Evolutionary conservation across 2,329 filamentous ascomycete genomes (phyloP).

Genomic region (Orbilia brochopaga): DNA sequence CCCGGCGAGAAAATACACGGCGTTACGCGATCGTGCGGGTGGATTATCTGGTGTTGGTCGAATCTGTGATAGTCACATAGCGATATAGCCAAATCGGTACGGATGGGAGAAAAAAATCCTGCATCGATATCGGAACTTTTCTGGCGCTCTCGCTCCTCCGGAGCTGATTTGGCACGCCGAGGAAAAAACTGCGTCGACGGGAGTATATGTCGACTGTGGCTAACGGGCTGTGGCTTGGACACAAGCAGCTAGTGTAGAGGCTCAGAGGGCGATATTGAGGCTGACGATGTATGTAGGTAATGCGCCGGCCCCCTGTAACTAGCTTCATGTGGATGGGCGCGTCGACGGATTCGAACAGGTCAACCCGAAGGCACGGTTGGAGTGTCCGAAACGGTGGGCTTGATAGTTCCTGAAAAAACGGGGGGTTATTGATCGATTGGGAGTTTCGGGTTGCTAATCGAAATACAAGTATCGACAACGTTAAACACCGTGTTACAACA

Average conservation of each 20-base stretch:
- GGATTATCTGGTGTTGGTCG: background rate
- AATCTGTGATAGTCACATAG: too few species aligned
- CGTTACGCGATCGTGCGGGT: slow-evolving; percentile 6
- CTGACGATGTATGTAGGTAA: slow-evolving; percentile 39
- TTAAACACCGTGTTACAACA: slow-evolving; percentile 4
- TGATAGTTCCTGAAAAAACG: slow-evolving; percentile 33
- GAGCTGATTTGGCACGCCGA: background rate
- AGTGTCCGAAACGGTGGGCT: slow-evolving; percentile 31
- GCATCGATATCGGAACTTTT: slow-evolving; percentile 3
- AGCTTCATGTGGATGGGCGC: slow-evolving; percentile 25
- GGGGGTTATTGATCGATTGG: slow-evolving; percentile 7
- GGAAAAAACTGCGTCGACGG: background rate
- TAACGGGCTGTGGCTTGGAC: slow-evolving; percentile 9
- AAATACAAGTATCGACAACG: slow-evolving; percentile 14
- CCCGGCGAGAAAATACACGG: slow-evolving; percentile 3
- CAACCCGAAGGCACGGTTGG: slow-evolving; percentile 35
- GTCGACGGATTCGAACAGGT: slow-evolving; percentile 33
- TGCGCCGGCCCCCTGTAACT: slow-evolving; percentile 20
- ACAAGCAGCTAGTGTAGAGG: slow-evolving; percentile 25
- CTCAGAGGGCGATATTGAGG: slow-evolving; percentile 29
- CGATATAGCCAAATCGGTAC: background rate
- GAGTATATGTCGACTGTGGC: slow-evolving; percentile 15
- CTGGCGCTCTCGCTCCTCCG: background rate
- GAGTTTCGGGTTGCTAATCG: background rate
- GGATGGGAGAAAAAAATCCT: background rate